Evolutionary conservation across 2,329 filamentous ascomycete genomes (phyloP), one percentile per base, ranked within the genome.

Genomic region (Aspergillus sp.): DNA sequence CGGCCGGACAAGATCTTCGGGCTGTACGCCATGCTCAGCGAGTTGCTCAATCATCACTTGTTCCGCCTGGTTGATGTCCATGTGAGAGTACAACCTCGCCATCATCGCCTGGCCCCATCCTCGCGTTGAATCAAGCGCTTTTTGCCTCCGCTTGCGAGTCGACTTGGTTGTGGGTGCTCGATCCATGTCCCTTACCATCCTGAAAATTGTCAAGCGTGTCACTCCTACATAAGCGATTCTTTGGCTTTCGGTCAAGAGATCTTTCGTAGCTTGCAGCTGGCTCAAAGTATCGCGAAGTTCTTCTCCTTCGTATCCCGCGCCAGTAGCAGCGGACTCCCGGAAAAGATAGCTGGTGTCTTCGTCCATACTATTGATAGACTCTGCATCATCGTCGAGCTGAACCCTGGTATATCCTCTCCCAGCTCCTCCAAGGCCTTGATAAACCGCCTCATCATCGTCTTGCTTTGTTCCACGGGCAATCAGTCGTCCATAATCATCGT

Each of bases 51-150:
- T 97, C 95, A 99, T 99, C 73, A 99, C 82, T 79, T 99, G 95
- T 76, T 99, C 95, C 58, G 76, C 74, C 35, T 88, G 81, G 69
- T 88, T 92, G 68, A 99, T 96, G 59, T 99, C 95, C 95, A 99
- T 99, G 75, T 99, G 95, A 12, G 86, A 81, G 73, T 98, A 99
- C 12, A 99, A 74, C 23, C 93, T 87, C 59, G 97, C 87, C 93
- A 99, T 99, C 84, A 96, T 96, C 78, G 96, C 96, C 73, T 99
- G 95, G 56, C 90, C 87, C 93, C 93, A 99, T 90, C 97, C 97
- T 74, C 89, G 89, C 78, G 90, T 88, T 37, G 87, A 85, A 73
- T 97, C 95, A 11, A 87, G 79, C 0, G 90, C 85, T 60, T 88
- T 78, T 31, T 84, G 82, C 11, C 92, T 73, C 44, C 87, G 79